Evolutionary conservation across 768 basidiomycete species (phyloP), one percentile per base, ranked within the genome.

Genomic region (Leccinellum albellum): DNA sequence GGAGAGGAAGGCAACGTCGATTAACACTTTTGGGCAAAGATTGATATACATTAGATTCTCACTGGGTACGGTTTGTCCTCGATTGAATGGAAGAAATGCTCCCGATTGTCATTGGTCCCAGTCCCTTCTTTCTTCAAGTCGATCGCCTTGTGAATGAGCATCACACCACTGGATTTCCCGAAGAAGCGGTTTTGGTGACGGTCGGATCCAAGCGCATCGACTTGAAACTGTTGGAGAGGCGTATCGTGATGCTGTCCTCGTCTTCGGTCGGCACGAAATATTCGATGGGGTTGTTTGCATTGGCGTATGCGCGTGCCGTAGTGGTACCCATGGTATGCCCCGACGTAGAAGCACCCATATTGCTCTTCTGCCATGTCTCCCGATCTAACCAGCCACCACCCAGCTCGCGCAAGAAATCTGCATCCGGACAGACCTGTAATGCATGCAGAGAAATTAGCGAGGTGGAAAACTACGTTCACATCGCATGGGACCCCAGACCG

Each of bases 401-500:
- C 10, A 88, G 71, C 61, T 88, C 83, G 55, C 78, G 78, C 21
- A 83, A 76, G 31, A 86, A 77, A 53, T 84, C 80, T 44, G 82
- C 80, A 50, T 87, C 83, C 14, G 87, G 86, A 62, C 81, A 84
- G 46, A 89, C 74, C 87, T 88, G 20, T 21, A 21, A 42, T 42
- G 40, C 1, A 20, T 42, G 17, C 37, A 5, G 4, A 20, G n/a
- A 20, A 40, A 7, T 8, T 8, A 5, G 24, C 40, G n/a, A n/a
- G 21, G 9, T 29, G 32, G 44, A 44, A 40, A 55, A 50, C 14
- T 37, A 37, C 5, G 50, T 55, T 33, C 1, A 58, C 50, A 12
- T 10, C 20, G 23, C 17, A 40, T 31, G 61, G 56, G 23, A 56
- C 26, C n/a, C 46, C 35, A 33, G 7, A 51, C 33, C 5, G 12